A percentile compares a stretch with the other conserved stretches of the same genome.
These are phyloP conservation scores for Echites panduratus DNA, from an alignment of 257 asterid genomes.

Conservation along the genomic window DNA sequence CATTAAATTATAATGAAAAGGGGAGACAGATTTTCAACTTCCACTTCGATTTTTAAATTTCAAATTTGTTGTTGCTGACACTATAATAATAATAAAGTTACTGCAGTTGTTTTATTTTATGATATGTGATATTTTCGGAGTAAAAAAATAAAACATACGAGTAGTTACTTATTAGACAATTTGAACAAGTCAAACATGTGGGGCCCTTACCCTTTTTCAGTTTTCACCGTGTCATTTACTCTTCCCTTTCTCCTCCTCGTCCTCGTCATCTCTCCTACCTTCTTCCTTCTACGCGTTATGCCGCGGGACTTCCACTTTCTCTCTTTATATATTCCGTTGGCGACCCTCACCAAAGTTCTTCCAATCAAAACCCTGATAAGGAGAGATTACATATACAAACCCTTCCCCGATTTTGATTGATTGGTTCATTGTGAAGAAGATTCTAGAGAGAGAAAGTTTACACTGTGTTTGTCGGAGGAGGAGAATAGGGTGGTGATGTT, in stretches of 20 bases:
- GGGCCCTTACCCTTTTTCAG: background rate
- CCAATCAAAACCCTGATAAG: background rate
- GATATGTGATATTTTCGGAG: too few relatives aligned
- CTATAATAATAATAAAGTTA: too few relatives aligned
- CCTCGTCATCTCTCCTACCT: background rate
- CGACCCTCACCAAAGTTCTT: background rate
- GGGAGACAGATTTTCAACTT: too few relatives aligned
- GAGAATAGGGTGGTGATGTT: constrained; percentile 32
- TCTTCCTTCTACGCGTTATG: background rate
- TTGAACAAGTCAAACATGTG: background rate
- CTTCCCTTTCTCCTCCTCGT: background rate
- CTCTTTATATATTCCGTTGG: background rate
- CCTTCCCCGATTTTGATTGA: background rate
- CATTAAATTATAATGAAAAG: too few relatives aligned
- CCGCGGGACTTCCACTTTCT: background rate
- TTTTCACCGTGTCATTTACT: constrained; percentile 13
- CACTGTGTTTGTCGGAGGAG: background rate
- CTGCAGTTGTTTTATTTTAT: too few relatives aligned
- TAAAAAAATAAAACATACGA: too few relatives aligned
- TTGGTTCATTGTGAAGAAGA: background rate
- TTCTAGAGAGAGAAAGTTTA: background rate
- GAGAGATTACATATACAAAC: background rate
- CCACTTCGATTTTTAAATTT: too few relatives aligned
- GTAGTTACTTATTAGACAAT: background rate
- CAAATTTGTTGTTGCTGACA: too few relatives aligned